Conservation (phyloP, 2,329 filamentous ascomycete genomes). For the Erysiphe pisi region DNA sequence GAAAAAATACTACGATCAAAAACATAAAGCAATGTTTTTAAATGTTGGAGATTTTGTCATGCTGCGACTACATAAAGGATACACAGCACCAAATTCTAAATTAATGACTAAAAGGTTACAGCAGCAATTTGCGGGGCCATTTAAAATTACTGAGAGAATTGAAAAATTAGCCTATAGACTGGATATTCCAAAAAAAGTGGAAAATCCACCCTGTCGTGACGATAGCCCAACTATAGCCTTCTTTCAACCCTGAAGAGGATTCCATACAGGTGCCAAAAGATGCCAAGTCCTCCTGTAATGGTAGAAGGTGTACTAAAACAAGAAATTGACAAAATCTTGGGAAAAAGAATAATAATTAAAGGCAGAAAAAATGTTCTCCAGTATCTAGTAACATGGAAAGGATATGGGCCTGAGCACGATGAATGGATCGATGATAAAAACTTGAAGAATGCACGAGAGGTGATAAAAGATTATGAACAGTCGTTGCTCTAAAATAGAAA, state of each 20-base stretch:
- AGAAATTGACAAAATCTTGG: too few species aligned
- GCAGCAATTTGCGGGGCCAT: neutral
- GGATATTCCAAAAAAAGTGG: neutral
- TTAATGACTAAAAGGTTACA: neutral
- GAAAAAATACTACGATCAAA: neutral
- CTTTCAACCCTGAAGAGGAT: neutral
- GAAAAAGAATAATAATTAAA: too few species aligned
- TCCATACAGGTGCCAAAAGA: neutral
- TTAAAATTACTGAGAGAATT: neutral
- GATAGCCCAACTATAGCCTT: neutral
- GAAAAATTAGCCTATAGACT: neutral
- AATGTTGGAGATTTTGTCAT: neutral
- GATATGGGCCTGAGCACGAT: too few species aligned
- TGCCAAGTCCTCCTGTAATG: too few species aligned
- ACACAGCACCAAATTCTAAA: neutral
- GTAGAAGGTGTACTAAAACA: too few species aligned
- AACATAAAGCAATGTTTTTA: neutral
- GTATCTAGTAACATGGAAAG: too few species aligned
- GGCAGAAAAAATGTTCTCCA: too few species aligned
- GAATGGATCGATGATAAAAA: too few species aligned
- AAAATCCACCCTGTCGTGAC: neutral
- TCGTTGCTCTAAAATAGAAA: too few species aligned
- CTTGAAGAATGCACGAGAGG: too few species aligned
- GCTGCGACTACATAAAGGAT: neutral
- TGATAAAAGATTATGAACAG: too few species aligned